Evolutionary conservation across 73 alveolate species (phyloP).

Genomic region (Blepharisma japonicum): DNA sequence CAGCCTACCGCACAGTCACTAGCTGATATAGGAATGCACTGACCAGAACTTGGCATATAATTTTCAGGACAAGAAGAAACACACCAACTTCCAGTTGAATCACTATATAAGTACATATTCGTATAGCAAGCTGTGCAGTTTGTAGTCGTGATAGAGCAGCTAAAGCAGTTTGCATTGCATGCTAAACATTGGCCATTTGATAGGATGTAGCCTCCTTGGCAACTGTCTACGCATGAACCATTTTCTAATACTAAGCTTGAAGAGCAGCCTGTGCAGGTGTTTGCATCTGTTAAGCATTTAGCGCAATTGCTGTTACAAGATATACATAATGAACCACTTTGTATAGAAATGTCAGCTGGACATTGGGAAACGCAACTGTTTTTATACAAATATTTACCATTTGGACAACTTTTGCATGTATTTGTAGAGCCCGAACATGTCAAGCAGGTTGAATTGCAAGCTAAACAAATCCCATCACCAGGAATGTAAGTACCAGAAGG

Average conservation of each 20-base stretch:
- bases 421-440: constrained; percentile 12
- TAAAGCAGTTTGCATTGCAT: constrained; percentile 23
- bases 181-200: neutral
- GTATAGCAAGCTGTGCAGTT: constrained; percentile 10
- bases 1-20: neutral
- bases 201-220: neutral
- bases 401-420: constrained; percentile 3
- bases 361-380: neutral
- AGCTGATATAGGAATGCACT: neutral
- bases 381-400: neutral
- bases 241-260: neutral
- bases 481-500: constrained; percentile 13
- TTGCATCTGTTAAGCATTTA: neutral
- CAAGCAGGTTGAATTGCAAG: neutral
- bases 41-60: neutral
- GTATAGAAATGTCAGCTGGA: neutral
- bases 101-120: neutral
- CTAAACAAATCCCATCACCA: neutral
- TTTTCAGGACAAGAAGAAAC: constrained; percentile 22
- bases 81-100: neutral
- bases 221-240: constrained; percentile 4
- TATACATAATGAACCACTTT: neutral
- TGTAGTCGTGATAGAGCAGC: constrained; percentile 6
- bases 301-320: constrained; percentile 7
- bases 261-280: constrained; percentile 12